Conservation (phyloP, 75 land plant species). For the Larix kaempferi region DNA sequence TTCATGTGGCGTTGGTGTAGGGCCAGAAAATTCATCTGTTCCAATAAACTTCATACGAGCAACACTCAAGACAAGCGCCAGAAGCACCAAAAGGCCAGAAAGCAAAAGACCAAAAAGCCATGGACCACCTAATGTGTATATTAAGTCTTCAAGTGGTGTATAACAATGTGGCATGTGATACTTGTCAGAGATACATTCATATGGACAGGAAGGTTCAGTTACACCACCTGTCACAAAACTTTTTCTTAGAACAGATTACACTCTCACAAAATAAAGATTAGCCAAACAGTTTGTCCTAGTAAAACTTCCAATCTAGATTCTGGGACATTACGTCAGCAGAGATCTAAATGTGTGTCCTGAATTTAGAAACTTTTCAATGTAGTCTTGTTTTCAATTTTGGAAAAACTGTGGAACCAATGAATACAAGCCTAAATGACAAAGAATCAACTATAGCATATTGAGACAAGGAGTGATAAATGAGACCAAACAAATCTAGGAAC, state of each 20-base stretch:
- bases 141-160: conserved; percentile 92
- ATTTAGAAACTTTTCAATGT: no score
- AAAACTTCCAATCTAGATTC: background rate
- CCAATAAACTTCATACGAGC: conserved; percentile 95
- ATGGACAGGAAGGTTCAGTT: conserved; percentile 79
- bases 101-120: conserved; percentile 93
- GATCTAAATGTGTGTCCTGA: background rate
- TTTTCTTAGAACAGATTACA: background rate
- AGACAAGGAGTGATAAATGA: no score
- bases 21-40: conserved; percentile 84
- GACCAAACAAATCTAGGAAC: no score
- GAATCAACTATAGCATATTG: no score
- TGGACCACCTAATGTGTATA: conserved; percentile 95
- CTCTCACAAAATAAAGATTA: background rate
- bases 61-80: conserved; percentile 92
- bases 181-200: conserved; percentile 88
- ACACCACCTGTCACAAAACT: conserved; percentile 70
- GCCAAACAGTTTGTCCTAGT: background rate
- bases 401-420: no score
- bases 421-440: no score
- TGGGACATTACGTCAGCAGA: background rate
- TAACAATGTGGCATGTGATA: conserved; percentile 98
- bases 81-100: conserved; percentile 59
- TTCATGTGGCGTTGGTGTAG: conserved; percentile 87
- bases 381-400: no score